Percentiles rank a stretch among this genome's conserved stretches.
These are phyloP conservation scores for Globisporangium megalacanthum DNA, from an alignment of 352 stramenopile genomes.

Conservation along the genomic window DNA sequence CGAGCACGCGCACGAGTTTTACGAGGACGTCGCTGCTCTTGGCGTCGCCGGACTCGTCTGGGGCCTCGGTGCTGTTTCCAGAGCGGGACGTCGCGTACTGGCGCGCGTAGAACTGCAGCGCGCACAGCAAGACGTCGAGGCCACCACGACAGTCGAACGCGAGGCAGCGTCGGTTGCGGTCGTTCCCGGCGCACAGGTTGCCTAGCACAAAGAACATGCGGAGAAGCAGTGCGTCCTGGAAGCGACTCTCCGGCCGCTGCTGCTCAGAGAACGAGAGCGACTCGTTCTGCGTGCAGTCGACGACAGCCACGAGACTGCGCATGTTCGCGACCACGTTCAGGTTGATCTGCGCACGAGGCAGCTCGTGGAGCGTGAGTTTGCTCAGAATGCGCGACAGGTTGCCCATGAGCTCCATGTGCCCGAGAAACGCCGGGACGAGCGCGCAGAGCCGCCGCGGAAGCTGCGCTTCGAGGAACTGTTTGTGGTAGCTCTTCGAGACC, in stretches of 20 bases:
- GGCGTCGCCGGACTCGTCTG: conserved; percentile 8
- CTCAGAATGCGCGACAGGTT: conserved; percentile 76
- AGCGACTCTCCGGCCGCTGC: conserved; percentile 27
- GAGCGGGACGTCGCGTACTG: conserved; percentile 22
- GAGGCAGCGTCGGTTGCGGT: conserved; percentile 59
- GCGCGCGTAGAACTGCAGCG: conserved; percentile 35
- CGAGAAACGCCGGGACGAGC: conserved; percentile 34
- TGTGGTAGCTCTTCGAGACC: conserved; percentile 47
- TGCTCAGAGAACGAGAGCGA: conserved; percentile 29
- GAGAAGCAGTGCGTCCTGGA: conserved; percentile 57
- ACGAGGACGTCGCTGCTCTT: conserved; percentile 64
- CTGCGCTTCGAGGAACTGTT: conserved; percentile 61
- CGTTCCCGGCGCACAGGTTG: conserved; percentile 85
- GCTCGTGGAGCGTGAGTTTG: conserved; percentile 78
- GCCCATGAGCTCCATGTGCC: conserved; percentile 65
- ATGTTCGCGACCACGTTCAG: conserved; percentile 27
- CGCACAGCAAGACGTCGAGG: conserved; percentile 29
- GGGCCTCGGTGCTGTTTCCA: neutral
- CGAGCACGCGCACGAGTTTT: conserved; percentile 74
- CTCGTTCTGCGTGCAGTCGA: conserved; percentile 32
- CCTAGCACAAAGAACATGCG: conserved; percentile 80
- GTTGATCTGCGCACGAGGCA: conserved; percentile 66
- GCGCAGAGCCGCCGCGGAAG: conserved; percentile 44
- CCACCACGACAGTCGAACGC: conserved; percentile 23
- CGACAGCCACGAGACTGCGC: conserved; percentile 37